These are phyloP conservation scores for Wickerhamiella sergipiensis DNA, from an alignment of 805 yeast species.

Conservation along the genomic window DNA sequence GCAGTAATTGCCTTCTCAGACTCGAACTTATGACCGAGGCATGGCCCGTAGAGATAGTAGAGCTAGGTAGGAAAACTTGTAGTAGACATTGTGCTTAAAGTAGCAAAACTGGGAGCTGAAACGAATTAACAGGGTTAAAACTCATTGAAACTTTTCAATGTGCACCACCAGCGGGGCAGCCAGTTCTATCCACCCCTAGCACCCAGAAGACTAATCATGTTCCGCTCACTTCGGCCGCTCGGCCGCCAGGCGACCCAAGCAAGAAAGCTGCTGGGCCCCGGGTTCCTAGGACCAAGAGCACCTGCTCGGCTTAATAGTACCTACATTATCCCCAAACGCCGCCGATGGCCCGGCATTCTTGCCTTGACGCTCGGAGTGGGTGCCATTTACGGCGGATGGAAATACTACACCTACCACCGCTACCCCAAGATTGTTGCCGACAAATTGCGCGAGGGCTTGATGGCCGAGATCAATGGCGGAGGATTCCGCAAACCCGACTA, in stretches of 20 bases:
- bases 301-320: neutral
- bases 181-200: no score
- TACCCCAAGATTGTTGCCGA: conserved; percentile 55
- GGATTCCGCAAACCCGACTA: conserved; percentile 37
- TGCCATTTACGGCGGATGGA: conserved; percentile 16
- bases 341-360: neutral
- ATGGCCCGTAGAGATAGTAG: no score
- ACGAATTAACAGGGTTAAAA: no score
- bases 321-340: neutral
- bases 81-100: no score
- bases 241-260: neutral
- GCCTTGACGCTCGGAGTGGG: neutral
- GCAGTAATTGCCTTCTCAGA: no score
- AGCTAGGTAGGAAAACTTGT: no score
- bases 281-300: neutral
- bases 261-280: neutral
- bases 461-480: conserved; percentile 70
- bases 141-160: no score
- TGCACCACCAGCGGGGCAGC: no score
- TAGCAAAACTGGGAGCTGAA: no score
- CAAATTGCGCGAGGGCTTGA: conserved; percentile 56
- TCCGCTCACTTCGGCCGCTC: neutral
- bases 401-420: conserved; percentile 20
- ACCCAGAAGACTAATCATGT: neutral
- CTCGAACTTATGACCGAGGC: no score